Evolutionary conservation across 1,284 basidiomycete species (phyloP).

Genomic region (Sanghuangporus baumii): DNA sequence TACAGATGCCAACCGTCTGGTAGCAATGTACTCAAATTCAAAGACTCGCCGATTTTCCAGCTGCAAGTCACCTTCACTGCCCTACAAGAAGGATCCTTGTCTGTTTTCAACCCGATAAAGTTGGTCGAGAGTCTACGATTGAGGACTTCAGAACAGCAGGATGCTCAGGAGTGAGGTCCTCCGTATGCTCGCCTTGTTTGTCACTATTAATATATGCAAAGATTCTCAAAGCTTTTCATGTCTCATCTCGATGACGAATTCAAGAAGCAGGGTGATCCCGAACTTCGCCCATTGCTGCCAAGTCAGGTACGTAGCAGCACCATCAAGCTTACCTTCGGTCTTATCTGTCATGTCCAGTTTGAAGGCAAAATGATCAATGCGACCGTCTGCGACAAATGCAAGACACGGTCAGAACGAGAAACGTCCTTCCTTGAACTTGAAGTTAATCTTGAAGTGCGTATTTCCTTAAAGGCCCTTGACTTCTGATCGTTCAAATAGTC

Average conservation of each 20-base stretch:
- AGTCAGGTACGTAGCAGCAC: conserved; percentile 48
- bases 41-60: conserved; percentile 72
- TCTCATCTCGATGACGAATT: conserved; percentile 81
- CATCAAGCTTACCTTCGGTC: not conserved
- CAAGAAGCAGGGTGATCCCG: conserved; percentile 60
- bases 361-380: conserved; percentile 78
- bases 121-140: conserved; percentile 80
- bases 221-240: conserved; percentile 93
- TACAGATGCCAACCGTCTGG: conserved; percentile 50
- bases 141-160: conserved; percentile 81
- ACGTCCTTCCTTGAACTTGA: conserved; percentile 82
- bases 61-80: conserved; percentile 77
- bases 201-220: conserved; percentile 28
- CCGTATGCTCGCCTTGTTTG: not conserved
- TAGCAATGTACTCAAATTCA: conserved; percentile 31
- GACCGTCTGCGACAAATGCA: conserved; percentile 70
- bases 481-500: conserved; percentile 3
- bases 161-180: conserved; percentile 80
- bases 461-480: not conserved
- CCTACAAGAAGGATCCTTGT: conserved; percentile 65
- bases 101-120: conserved; percentile 74
- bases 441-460: conserved; percentile 65
- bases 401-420: conserved; percentile 57
- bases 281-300: conserved; percentile 59
- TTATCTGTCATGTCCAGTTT: conserved; percentile 47